Base-by-base conservation (phyloP, 2,329 filamentous ascomycete genomes). In the Ophiostoma sp. region DNA sequence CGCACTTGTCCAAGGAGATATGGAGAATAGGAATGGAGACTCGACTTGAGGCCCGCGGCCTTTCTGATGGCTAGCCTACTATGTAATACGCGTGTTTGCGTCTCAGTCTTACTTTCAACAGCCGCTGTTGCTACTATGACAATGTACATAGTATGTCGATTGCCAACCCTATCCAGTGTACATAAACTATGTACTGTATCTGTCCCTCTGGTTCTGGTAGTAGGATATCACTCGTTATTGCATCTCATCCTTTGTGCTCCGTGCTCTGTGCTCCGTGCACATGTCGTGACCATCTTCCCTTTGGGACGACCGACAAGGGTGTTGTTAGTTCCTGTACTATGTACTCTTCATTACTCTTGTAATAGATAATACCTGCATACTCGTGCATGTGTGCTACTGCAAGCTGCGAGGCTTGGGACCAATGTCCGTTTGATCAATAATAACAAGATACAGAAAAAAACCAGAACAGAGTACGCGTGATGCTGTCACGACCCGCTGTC, bases 331-430 rank as follows among this genome's bases (percentile, higher is more conserved):
- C 17, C 57, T 62, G 57, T n/a, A n/a, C n/a, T n/a, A n/a, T n/a
- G n/a, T n/a, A n/a, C n/a, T n/a, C n/a, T n/a, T 31, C 27, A 23
- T 33, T 33, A n/a, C n/a, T 5, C 27, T 11, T 62, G 27, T 33
- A 62, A 15, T n/a, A n/a, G 13, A 57, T 11, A 31, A 60, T 60
- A 60, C 54, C 15, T 67, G 64, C 35, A 67, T 41, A 31, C 62
- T 23, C 57, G 33, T 67, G 64, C 64, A 67, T 66, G 62, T 66
- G 62, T 66, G 62, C 62, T 39, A 66, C 62, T 66, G 36, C 62
- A 66, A 66, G 64, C 64, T 67, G 64, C 44, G 64, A 67, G 64
- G 17, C 64, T 67, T 67, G 36, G 35, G 62, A 27, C 62, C 62
- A 23, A 41, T 66, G 62, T 17, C 35, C 62, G 27, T 62, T 62